These are phyloP conservation scores for Blastobotrys petasosporus DNA, from an alignment of 1,139 yeast genomes.

Conservation along the genomic window DNA sequence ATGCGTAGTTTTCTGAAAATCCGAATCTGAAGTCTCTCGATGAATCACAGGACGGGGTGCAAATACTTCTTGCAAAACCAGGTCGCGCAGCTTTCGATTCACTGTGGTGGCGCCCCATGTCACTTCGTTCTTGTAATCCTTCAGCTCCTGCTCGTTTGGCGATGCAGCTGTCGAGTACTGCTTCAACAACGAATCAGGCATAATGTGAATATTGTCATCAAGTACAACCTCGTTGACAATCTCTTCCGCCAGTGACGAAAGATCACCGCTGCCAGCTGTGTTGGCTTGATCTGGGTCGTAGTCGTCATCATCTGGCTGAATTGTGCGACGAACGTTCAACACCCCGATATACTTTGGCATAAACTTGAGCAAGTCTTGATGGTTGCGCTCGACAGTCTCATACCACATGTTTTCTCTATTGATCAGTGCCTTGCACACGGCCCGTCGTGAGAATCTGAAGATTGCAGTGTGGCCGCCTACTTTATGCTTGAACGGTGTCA, in stretches of 20 bases:
- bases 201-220: slow-evolving; percentile 83
- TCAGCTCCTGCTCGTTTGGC: slow-evolving; percentile 32
- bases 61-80: slow-evolving; percentile 64
- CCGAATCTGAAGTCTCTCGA: slow-evolving; percentile 4
- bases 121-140: not conserved
- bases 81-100: slow-evolving; percentile 58
- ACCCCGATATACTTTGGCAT: slow-evolving; percentile 96
- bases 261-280: not conserved
- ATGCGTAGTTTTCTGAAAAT: not conserved
- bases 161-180: slow-evolving; percentile 57
- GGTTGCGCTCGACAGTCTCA: slow-evolving; percentile 74
- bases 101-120: slow-evolving; percentile 57
- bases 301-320: slow-evolving; percentile 25
- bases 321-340: slow-evolving; percentile 75
- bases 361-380: slow-evolving; percentile 68
- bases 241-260: not conserved
- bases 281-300: slow-evolving; percentile 11
- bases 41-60: slow-evolving; percentile 38
- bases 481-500: slow-evolving; percentile 81
- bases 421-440: slow-evolving; percentile 92
- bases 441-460: slow-evolving; percentile 80
- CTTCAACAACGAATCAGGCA: slow-evolving; percentile 70
- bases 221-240: slow-evolving; percentile 57
- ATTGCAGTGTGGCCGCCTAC: slow-evolving; percentile 99
- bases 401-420: slow-evolving; percentile 89